Base-by-base conservation (phyloP, 805 yeast species). In the Metschnikowia gelsemii region DNA sequence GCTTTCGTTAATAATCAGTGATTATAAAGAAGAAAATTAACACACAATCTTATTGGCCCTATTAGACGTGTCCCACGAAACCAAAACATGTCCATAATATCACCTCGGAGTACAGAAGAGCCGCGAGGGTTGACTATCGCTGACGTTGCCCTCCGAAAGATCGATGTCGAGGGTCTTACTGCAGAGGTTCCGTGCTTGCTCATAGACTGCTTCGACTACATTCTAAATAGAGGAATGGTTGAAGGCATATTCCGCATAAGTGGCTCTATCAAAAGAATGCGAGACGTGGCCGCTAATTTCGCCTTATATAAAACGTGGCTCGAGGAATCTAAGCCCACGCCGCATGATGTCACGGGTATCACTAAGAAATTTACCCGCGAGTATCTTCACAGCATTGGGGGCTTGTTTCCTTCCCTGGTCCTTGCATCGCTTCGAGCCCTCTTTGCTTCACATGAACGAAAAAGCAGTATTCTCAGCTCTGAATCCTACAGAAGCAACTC, bases 161-260 rank as follows among this genome's bases (percentile, higher is more conserved):
- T 35, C 32, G 35, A 34, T 3, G 44, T 35, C 3, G 40, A 35
- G 11, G 44, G 36, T n/a, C 16, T 40, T 6, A 24, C 26, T 12
- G 40, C 21, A 1, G 44, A 40, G 14, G 39, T 40, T 13, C 44
- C 44, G n/a, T n/a, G 22, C 6, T 47, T 58, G 20, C 35, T 62
- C 16, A 46, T 43, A 8, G 57, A 54, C 23, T 47, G 60, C 26
- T 55, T 56, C 32, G 25, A 49, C 12, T 56, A 49, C 38, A 45
- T 63, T 4, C 39, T 54, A 6, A 38, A 33, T 5, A 45, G 56
- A 5, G 50, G 52, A 5, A 37, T 56, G 1, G 48, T 46, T 16
- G 64, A 62, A 35, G 68, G 68, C 13, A 45, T 62, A 6, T 63
- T 63, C 40, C 49, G 68, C 21, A 54, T 63, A 14, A 61, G 57